Base-by-base conservation (phyloP, 2,329 filamentous ascomycete genomes). In the Calcarisporium arbuscula region DNA sequence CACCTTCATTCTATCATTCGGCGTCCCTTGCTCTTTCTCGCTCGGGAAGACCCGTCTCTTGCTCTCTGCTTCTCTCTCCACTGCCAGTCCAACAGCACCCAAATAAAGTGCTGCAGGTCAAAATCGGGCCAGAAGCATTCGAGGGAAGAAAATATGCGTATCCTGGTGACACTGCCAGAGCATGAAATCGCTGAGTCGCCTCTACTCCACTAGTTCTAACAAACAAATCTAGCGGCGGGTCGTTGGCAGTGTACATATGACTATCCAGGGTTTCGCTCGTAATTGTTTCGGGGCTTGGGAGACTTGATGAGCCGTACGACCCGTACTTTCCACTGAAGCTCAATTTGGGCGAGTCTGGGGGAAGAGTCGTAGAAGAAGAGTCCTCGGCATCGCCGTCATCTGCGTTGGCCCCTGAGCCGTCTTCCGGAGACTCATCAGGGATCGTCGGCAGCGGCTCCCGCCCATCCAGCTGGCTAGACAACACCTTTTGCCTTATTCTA, bases 51-150 rank as follows among this genome's bases (percentile, higher is more conserved):
- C 40, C 64, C 67, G 18, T 77, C 71, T 28, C 70, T 63, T 31
- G 70, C 72, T 45, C 63, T 67, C 44, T 75, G 63, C 61, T 77
- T 77, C 50, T 74, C 69, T 36, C 72, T 64, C 75, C 77, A 80
- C 53, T 82, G 77, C 90, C 92, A 98, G 57, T 95, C 88, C 31
- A 96, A 69, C 35, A 98, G 64, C 16, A 98, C 89, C 8, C 90
- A 92, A 14, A 98, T 61, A 60, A 96, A 95, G 39, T 89, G 77
- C 80, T 88, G 90, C 5, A 98, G 70, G 54, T 94, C 88, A 50
- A 98, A 95, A 43, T 95, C 87, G 3, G 92, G 92, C 92, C 92
- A 98, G 42, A 95, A 69, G 45, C 86, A 92, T 50, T 94, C 77
- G 37, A 95, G 64, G n/a, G 56, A 96, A 98, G 40, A 94, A 86